Base-by-base conservation (phyloP, 345 rosid genomes). In the Capsella bursapastoris region DNA sequence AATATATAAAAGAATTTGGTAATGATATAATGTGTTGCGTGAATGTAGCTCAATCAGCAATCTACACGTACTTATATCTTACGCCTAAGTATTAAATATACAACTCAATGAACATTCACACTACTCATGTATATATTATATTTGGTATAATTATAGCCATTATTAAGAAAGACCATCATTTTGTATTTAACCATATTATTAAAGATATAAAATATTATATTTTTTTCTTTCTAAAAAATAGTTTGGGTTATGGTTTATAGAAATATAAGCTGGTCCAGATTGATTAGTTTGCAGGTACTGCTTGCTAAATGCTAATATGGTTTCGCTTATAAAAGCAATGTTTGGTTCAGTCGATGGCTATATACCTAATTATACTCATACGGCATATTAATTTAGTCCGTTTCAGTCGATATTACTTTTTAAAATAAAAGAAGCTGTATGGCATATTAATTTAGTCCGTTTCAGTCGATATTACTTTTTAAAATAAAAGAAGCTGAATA, bases 21-120 rank as follows among this genome's bases (percentile, higher is more conserved):
- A 51, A 75, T 68, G 49, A 60, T 60, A 31, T 28, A 22, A 44
- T 32, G 32, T 27, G 50, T 75, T 68, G 74, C 74, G 61, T 68
- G 57, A 61, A 31, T 52, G 16, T 68, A 60, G 57, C 69, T 68
- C 64, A 75, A 43, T 75, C 28, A 61, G 57, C 57, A 68, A 68
- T 68, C 74, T 75, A 75, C 38, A 68, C 64, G 79, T 68, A 68
- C 74, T 61, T 68, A 52, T n/a, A 57, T 75, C 32, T 68, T 75
- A 75, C 74, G 74, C 64, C 50, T 43, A 75, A 68, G 64, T 75
- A 60, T 52, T 34, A 22, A 1, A 34, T 68, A 35, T 34, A 6
- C 8, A 67, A 28, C 37, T 49, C 13, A 58, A 43, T 59, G 67
- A 67, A 59, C 56, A 59, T 41, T 45, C 71, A 18, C 40, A 45